Percentiles rank a stretch among this genome's conserved stretches.
Conservation (phyloP, 495 filamentous ascomycete species). For the Aspergillus conjunctus region DNA sequence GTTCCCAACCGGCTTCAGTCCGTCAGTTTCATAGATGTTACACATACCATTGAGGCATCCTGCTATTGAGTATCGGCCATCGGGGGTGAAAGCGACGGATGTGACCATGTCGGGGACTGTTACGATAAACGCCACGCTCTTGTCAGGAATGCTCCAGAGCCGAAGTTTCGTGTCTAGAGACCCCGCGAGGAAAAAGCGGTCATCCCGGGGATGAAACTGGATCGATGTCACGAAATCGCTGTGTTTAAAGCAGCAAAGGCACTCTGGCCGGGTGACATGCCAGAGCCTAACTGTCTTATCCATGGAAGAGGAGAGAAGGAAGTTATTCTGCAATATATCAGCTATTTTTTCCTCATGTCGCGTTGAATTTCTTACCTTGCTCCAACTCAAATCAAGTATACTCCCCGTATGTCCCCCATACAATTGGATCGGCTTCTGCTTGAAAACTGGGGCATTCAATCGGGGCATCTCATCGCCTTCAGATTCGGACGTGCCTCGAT, state of each 20-base stretch:
- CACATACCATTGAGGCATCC: conserved; percentile 85
- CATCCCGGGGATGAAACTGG: conserved; percentile 91
- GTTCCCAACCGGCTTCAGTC: conserved; percentile 78
- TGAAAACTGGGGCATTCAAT: conserved; percentile 91
- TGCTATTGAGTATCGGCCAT: conserved; percentile 87
- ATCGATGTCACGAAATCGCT: conserved; percentile 95
- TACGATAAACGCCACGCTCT: conserved; percentile 84
- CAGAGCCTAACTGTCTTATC: conserved; percentile 96
- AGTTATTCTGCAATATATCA: conserved; percentile 70
- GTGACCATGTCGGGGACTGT: conserved; percentile 88
- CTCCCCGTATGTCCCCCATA: conserved; percentile 86
- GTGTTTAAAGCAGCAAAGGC: conserved; percentile 94
- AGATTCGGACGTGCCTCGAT: conserved; percentile 68
- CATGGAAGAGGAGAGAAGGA: conserved; percentile 94
- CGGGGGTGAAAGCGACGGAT: conserved; percentile 89
- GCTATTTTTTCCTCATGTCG: background rate
- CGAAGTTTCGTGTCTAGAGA: conserved; percentile 90
- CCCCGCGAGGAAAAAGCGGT: conserved; percentile 95
- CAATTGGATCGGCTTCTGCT: conserved; percentile 70
- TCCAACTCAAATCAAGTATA: conserved; percentile 93
- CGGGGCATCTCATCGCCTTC: conserved; percentile 63
- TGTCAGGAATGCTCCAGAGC: conserved; percentile 97
- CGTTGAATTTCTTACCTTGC: conserved; percentile 62
- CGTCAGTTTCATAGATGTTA: conserved; percentile 93
- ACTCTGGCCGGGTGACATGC: conserved; percentile 85